phyloP scores from a whole-genome alignment of 176 grass and related monocot species.

The Avena atlantica region DNA sequence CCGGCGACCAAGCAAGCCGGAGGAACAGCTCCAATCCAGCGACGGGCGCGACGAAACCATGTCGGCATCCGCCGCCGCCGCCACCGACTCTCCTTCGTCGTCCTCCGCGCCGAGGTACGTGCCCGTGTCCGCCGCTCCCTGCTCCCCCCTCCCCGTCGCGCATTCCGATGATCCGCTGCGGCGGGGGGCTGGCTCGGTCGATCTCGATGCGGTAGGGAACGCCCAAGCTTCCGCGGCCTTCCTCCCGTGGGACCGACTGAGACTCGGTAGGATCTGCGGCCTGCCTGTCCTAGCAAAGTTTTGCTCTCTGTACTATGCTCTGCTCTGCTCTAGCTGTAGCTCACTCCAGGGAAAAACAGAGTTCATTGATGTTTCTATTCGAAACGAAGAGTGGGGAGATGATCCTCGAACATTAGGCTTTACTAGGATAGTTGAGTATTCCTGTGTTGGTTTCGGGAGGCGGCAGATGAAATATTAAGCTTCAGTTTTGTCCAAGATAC shows the following conservation, averaged over 20 bases:
- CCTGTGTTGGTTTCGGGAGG: neutral
- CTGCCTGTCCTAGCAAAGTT: neutral
- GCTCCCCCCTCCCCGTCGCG: neutral
- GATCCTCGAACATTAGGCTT: neutral
- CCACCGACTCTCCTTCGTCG: neutral
- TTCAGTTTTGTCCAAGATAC: neutral
- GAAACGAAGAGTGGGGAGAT: neutral
- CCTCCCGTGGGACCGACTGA: neutral
- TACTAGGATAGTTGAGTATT: neutral
- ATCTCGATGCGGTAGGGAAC: neutral
- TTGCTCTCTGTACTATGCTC: neutral
- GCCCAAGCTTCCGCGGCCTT: neutral
- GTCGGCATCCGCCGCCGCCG: neutral
- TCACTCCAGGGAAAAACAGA: neutral
- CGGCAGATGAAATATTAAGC: neutral
- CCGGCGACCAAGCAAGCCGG: slow-evolving; percentile 17
- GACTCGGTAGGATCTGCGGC: neutral
- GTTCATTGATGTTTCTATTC: neutral
- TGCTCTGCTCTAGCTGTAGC: neutral
- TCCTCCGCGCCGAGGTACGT: neutral
- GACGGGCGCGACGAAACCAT: neutral
- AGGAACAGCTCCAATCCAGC: neutral
- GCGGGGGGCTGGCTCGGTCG: neutral
- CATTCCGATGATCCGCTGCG: neutral
- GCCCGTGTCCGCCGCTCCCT: neutral